Conservation (phyloP, 2,329 filamentous ascomycete genomes). For the Aureobasidium leucospermi region DNA sequence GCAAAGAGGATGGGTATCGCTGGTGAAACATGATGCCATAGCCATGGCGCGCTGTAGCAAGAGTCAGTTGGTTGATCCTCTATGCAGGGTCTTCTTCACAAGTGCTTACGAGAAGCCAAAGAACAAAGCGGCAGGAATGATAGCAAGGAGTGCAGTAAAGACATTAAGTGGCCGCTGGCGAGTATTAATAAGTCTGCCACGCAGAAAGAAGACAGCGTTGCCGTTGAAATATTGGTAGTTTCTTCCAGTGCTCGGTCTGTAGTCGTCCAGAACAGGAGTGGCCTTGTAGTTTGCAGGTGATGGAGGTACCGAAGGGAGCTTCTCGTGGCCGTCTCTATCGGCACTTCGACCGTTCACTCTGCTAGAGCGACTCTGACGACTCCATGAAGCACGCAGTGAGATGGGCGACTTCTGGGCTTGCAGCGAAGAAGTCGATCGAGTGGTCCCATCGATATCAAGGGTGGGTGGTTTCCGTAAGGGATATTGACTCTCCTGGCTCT, state of each 20-base stretch:
- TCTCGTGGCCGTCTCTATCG: constrained; percentile 56
- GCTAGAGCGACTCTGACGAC: constrained; percentile 15
- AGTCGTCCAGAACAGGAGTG: constrained; percentile 30
- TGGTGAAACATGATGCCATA: constrained; percentile 81
- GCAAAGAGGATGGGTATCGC: constrained; percentile 84
- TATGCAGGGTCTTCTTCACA: neutral
- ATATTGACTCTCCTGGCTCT: constrained; percentile 37
- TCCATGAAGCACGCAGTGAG: constrained; percentile 30
- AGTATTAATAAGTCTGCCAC: constrained; percentile 82
- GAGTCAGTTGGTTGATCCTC: neutral
- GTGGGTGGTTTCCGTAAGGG: constrained; percentile 5
- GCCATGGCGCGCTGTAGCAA: constrained; percentile 59
- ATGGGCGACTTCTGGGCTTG: constrained; percentile 42
- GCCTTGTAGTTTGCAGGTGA: constrained; percentile 57
- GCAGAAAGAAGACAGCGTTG: constrained; percentile 83
- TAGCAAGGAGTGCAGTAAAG: constrained; percentile 71
- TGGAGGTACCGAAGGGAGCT: constrained; percentile 72
- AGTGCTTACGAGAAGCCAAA: constrained; percentile 64
- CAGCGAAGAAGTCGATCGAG: neutral
- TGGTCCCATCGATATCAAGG: constrained; percentile 1
- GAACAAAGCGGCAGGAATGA: constrained; percentile 74
- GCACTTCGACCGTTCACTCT: constrained; percentile 10
- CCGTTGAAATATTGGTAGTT: constrained; percentile 93
- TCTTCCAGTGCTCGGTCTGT: constrained; percentile 48
- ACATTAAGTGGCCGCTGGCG: constrained; percentile 82